Conservation (phyloP, 495 filamentous ascomycete species). For the Entonaema liquescens region DNA sequence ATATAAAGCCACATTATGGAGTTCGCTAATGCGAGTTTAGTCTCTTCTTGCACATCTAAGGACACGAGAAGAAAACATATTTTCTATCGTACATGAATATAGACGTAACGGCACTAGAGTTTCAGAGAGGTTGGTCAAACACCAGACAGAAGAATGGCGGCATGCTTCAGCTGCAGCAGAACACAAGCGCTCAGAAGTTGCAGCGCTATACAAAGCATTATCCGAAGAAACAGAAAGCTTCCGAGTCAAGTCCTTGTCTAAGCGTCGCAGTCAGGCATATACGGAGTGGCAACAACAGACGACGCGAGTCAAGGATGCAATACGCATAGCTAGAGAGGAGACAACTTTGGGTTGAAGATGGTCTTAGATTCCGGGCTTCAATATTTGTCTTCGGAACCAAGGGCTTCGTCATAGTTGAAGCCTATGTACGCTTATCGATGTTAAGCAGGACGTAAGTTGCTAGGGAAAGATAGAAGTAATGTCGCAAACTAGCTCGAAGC, state of each 20-base stretch:
- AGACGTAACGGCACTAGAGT: constrained; percentile 29
- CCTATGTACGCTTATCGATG: background rate
- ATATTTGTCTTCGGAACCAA: background rate
- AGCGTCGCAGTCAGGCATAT: constrained; percentile 28
- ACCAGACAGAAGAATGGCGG: constrained; percentile 21
- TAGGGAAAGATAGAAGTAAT: background rate
- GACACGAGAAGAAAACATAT: constrained; percentile 29
- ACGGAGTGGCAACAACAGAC: constrained; percentile 31
- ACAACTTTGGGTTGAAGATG: constrained; percentile 4
- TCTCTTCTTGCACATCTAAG: constrained; percentile 30
- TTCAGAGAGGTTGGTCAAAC: constrained; percentile 12
- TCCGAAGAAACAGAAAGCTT: constrained; percentile 25
- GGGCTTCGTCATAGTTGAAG: background rate
- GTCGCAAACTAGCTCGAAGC: background rate
- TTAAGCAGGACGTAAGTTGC: background rate
- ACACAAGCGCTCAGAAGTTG: constrained; percentile 25
- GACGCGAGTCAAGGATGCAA: constrained; percentile 9
- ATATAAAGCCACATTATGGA: background rate
- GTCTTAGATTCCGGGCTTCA: background rate
- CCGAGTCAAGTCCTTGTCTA: constrained; percentile 21
- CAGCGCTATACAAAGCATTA: constrained; percentile 23
- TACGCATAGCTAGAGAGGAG: constrained; percentile 30
- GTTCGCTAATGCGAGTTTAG: constrained; percentile 9
- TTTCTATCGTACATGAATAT: constrained; percentile 27
- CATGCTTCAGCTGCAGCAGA: constrained; percentile 6